Base-by-base conservation (phyloP, 1,139 yeast genomes). In the Scheffersomyces cryptocercus region DNA sequence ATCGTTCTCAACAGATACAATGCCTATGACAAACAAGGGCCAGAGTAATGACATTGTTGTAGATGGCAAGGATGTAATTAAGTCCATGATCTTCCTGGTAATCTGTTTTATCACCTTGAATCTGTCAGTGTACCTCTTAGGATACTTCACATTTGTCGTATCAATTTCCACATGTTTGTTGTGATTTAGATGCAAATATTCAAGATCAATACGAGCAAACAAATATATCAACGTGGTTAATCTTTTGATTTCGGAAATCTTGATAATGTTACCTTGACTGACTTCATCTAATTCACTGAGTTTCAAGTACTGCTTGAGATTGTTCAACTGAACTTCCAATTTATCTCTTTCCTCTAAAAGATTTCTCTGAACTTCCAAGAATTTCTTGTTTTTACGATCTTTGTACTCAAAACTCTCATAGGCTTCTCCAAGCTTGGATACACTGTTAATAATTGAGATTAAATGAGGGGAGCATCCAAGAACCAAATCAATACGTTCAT, bases 401-500 rank as follows among this genome's bases (percentile, higher is more conserved):
- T 58, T 61, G 20, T 54, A 37, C 36, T 62, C 71, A 28, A 65
- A 45, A 26, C 62, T 62, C 50, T 68, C 73, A 37, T 60, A 56
- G 32, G 61, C 58, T 33, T 64, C 62, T 0, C 73, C 73, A n/a
- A 69, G 52, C 8, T 56, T 59, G 0, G 73, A 61, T 8, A 64
- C 64, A 14, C 62, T 56, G 43, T 68, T 68, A 10, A 69, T 59
- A 5, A 67, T 39, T 8, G 69, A 56, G 5, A 69, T 54, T 28
- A 69, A 50, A 49, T 57, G 64, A 1, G 75, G 73, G 1, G 70
- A 61, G 44, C 73, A 67, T 1, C 74, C 75, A 30, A 68, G 52
- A 28, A 69, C 66, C 35, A 66, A 45, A 45, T 69, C 75, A 12
- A 69, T 68, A 32, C 53, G 51, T 2, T 58, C 58, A 43, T 67